Evolutionary conservation across 768 basidiomycete species (phyloP).

Genomic region (Filobasidium wieringae): DNA sequence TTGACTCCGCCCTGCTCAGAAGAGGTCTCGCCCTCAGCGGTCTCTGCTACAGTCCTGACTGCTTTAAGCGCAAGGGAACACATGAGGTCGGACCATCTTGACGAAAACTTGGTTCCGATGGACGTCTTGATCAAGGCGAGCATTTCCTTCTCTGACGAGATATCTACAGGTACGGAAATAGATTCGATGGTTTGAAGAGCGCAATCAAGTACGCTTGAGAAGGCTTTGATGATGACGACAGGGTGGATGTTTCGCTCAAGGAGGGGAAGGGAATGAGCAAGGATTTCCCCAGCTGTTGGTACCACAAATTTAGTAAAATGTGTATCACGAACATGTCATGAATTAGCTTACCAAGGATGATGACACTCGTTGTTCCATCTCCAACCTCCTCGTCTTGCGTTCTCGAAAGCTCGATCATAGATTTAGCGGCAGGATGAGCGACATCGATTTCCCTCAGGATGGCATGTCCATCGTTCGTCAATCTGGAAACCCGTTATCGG

Average conservation of each 20-base stretch:
- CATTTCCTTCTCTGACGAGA: conserved; percentile 76
- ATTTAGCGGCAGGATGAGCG: conserved; percentile 96
- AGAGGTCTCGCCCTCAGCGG: conserved; percentile 49
- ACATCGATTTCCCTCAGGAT: conserved; percentile 98
- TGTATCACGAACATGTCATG: not conserved
- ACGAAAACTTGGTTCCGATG: conserved; percentile 95
- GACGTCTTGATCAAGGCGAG: conserved; percentile 93
- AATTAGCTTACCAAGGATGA: conserved; percentile 67
- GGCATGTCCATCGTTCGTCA: conserved; percentile 98
- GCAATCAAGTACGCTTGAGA: conserved; percentile 89
- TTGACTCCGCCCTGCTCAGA: conserved; percentile 43
- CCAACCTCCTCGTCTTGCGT: conserved; percentile 99
- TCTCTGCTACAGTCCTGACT: conserved; percentile 65
- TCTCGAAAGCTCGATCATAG: conserved; percentile 95
- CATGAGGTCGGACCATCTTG: conserved; percentile 95
- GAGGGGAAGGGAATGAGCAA: conserved; percentile 83
- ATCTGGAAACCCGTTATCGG: conserved; percentile 41
- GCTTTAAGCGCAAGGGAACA: conserved; percentile 87
- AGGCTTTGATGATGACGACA: conserved; percentile 95
- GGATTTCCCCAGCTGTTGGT: conserved; percentile 75
- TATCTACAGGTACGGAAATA: conserved; percentile 83
- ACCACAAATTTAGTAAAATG: not conserved
- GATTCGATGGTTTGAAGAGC: conserved; percentile 75
- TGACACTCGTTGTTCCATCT: conserved; percentile 95
- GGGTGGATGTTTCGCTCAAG: conserved; percentile 96